A percentile compares a stretch with the other conserved stretches of the same genome.
These are phyloP conservation scores for Edaphochlamys debaryana DNA, from an alignment of 139 green algal species.

Conservation along the genomic window DNA sequence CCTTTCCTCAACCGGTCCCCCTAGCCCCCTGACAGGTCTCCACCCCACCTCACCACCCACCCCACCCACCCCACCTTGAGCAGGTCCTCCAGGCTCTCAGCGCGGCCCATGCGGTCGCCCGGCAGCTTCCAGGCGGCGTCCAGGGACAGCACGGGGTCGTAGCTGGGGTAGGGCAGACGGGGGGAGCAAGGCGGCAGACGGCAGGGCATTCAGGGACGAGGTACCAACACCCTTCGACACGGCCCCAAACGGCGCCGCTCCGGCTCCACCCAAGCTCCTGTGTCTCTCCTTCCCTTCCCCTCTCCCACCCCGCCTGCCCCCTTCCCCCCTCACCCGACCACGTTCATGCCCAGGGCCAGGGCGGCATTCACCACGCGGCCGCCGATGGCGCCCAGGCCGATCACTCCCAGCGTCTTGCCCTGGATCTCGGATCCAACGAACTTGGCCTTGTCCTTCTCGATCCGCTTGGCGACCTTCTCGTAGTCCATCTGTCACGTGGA, in stretches of 20 bases:
- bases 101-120: conserved; percentile 62
- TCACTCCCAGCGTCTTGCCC: conserved; percentile 68
- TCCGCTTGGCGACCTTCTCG: conserved; percentile 60
- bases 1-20: too few species aligned
- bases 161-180: too few species aligned
- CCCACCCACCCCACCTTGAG: conserved; percentile 24
- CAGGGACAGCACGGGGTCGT: conserved; percentile 66
- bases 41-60: too few species aligned
- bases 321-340: too few species aligned
- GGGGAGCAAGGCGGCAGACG: too few species aligned
- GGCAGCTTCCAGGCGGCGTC: conserved; percentile 65
- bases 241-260: too few species aligned
- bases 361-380: conserved; percentile 61
- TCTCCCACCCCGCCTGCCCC: too few species aligned
- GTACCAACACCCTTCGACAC: too few species aligned
- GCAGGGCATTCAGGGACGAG: too few species aligned
- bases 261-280: too few species aligned
- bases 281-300: too few species aligned
- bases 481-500: conserved; percentile 40
- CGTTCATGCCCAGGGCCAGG: conserved; percentile 66
- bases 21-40: background rate
- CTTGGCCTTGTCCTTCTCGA: conserved; percentile 70
- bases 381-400: conserved; percentile 66
- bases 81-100: conserved; percentile 57
- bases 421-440: conserved; percentile 67